Evolutionary conservation across 2,329 filamentous ascomycete genomes (phyloP), one percentile per base, ranked within the genome.

Genomic region (Atkinsonella hypoxylon): DNA sequence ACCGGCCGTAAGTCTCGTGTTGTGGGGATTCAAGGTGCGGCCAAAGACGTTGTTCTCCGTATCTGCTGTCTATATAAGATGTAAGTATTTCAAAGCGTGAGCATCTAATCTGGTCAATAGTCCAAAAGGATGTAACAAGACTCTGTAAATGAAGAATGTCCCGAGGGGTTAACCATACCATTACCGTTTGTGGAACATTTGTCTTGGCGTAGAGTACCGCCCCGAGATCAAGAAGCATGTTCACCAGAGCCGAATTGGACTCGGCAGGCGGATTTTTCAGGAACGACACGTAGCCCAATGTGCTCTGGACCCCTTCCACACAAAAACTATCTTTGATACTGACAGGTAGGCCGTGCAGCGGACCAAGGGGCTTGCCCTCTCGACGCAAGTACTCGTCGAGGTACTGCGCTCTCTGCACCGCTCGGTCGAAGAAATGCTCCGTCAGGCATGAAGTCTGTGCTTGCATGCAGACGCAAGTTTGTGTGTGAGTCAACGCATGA

Each of bases 161-260:
- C 32, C 34, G 12, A 47, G 15, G 15, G 9, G 3, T 17, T 22
- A 26, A 26, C 7, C 47, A 42, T 39, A 79, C 75, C 53, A 82
- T 81, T 79, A 85, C 81, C 63, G 77, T 78, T 13, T 79, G 82
- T 0, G 75, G 73, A 7, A 77, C 64, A 53, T 73, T 77, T 4
- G 76, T 77, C 63, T 78, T 64, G 58, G 55, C 58, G 34, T 63
- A 64, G 0, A 64, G n/a, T 11, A 64, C 60, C 3, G 60, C 61
- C 11, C 62, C 62, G 0, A 56, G 55, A 4, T 59, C 57, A 1
- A 62, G 47, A 1, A 64, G 48, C 3, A 63, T 36, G 3, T 63
- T 45, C 0, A 63, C 61, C 2, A 63, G 46, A 0, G 61, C 53
- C 6, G 61, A 56, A 30, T 57, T 61, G 8, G 48, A 45, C 2